Base-by-base conservation (phyloP, 2,329 filamentous ascomycete species). In the Hypoxylon sp. region DNA sequence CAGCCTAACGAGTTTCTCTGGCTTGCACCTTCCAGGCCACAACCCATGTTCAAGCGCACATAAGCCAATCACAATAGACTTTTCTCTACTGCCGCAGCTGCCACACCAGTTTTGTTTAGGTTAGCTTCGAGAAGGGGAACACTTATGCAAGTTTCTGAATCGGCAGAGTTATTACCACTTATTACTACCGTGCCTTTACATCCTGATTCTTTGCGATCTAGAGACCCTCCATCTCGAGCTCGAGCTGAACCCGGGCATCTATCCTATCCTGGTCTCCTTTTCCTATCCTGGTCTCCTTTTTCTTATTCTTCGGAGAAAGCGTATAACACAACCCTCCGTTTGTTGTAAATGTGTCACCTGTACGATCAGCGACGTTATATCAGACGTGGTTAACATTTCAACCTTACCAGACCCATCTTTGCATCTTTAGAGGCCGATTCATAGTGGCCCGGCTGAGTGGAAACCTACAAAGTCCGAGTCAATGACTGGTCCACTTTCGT, bases 91-190 rank as follows among this genome's bases (percentile, higher is more conserved):
- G 47, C 43, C 17, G 37, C 13, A 4, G 24, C 34, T 39, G 56
- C 59, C 41, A 50, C 48, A 37, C 32, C 11, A 34, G 22, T 15
- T 49, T 56, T 55, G n/a, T 56, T 56, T 67, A 47, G 37, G 44
- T 51, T 61, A 30, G 37, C 60, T 41, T 41, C 34, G 43, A 50
- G 30, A 51, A 44, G 57, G 10, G 48, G 56, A 28, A 54, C 48
- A 46, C 58, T 53, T 67, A 67, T 65, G 62, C 62, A 59, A 44
- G 65, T 51, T 60, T 62, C 65, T 65, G 58, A 67, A 67, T 64
- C 60, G 60, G 56, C 52, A 57, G 37, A 62, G 46, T 62, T 59
- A 56, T 55, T 26, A 58, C 48, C 20, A 59, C 20, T 30, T 48
- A 43, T 55, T 39, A 44, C 13, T 30, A 30, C 24, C 24, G 8